Conservation (phyloP, 305 asterid genomes). For the Lippia alba region DNA sequence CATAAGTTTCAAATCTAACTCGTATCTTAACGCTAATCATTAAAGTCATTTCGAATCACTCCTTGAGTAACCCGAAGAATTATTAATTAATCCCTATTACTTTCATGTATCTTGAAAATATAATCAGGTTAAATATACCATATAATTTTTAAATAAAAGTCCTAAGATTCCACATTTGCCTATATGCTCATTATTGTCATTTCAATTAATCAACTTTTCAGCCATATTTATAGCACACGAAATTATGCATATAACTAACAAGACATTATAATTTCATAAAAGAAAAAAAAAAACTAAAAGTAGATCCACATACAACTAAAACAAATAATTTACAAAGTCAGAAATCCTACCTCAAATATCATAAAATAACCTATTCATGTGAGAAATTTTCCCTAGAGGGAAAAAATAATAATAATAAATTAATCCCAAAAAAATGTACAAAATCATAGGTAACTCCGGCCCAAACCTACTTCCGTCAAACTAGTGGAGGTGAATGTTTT, state of each 20-base stretch:
- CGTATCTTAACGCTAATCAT: slow-evolving; percentile 30
- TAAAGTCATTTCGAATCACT: slow-evolving; percentile 13
- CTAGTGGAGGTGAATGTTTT: too few relatives aligned
- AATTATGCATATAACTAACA: not conserved
- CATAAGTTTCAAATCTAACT: slow-evolving; percentile 30
- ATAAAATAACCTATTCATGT: slow-evolving; percentile 23
- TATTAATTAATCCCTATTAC: not conserved
- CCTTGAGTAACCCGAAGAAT: slow-evolving; percentile 8
- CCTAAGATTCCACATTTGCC: too few relatives aligned
- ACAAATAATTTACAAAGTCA: slow-evolving; percentile 12
- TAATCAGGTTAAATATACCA: too few relatives aligned
- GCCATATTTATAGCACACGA: not conserved
- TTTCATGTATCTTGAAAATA: too few relatives aligned
- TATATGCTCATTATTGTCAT: not conserved
- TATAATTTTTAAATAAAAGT: too few relatives aligned
- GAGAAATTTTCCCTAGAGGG: slow-evolving; percentile 23
- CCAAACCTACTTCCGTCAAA: too few relatives aligned
- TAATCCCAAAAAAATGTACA: slow-evolving; percentile 53
- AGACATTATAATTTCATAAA: not conserved
- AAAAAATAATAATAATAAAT: slow-evolving; percentile 44
- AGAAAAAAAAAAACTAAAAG: not conserved
- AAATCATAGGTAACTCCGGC: not conserved
- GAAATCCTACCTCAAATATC: slow-evolving; percentile 25
- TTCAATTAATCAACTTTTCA: not conserved
- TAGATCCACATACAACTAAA: not conserved